phyloP scores from a whole-genome alignment of 75 land plant genomes.

The Isoetes taiwanensis region DNA sequence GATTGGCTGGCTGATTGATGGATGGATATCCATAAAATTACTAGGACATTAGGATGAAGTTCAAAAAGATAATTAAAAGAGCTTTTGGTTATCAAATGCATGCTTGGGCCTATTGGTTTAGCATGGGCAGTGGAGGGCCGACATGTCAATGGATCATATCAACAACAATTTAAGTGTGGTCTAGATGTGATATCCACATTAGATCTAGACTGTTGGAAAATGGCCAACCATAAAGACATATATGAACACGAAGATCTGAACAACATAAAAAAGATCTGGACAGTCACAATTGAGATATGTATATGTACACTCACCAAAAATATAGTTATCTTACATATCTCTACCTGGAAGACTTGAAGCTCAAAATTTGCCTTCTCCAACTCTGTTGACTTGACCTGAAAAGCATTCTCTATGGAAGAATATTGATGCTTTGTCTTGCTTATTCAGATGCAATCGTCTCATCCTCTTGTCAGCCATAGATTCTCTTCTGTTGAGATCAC shows the following conservation, averaged over 20 bases:
- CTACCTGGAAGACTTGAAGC: constrained; percentile 22
- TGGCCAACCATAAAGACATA: neutral
- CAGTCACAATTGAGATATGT: neutral
- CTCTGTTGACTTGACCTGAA: constrained; percentile 27
- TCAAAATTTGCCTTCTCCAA: constrained; percentile 25
- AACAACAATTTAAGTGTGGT: neutral
- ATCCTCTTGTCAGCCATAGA: constrained; percentile 41
- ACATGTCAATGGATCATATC: too few relatives aligned
- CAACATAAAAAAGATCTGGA: neutral
- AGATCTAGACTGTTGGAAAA: neutral
- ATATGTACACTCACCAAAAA: neutral
- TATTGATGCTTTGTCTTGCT: constrained; percentile 27
- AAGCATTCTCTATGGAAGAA: constrained; percentile 22
- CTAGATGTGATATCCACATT: neutral
- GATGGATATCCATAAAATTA: too few relatives aligned
- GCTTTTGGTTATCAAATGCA: too few relatives aligned
- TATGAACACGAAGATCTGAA: neutral
- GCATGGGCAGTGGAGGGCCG: too few relatives aligned
- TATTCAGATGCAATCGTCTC: constrained; percentile 31
- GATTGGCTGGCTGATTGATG: too few relatives aligned
- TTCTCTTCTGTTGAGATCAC: constrained; percentile 49
- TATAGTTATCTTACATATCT: neutral
- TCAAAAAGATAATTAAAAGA: too few relatives aligned
- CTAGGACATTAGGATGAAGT: too few relatives aligned
- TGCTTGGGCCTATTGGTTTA: too few relatives aligned